Evolutionary conservation across 495 filamentous ascomycete genomes (phyloP).

Genomic region (Tuber melanosporum): DNA sequence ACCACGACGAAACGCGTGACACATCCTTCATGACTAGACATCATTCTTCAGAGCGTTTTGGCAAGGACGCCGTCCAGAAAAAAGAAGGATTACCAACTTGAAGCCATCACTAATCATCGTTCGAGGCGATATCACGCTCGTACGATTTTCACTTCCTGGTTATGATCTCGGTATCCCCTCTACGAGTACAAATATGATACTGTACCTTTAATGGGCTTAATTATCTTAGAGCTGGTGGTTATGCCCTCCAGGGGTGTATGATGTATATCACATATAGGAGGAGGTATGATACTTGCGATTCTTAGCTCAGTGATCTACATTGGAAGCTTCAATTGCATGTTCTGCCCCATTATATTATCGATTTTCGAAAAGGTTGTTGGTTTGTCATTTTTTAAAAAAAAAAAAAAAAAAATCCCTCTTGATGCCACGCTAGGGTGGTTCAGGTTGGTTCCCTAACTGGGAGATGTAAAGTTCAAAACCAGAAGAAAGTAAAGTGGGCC

Average conservation of each 20-base stretch:
- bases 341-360: too few relatives aligned
- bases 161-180: background rate
- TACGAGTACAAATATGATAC: too few relatives aligned
- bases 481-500: too few relatives aligned
- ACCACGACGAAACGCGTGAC: background rate
- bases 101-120: background rate
- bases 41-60: background rate
- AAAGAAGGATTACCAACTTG: background rate
- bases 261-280: background rate
- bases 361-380: too few relatives aligned
- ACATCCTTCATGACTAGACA: background rate
- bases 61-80: background rate
- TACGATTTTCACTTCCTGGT: background rate
- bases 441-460: too few relatives aligned
- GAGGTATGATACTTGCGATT: background rate
- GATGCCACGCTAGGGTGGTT: too few relatives aligned
- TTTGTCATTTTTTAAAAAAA: too few relatives aligned
- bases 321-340: background rate
- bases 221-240: background rate
- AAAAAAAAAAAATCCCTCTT: too few relatives aligned
- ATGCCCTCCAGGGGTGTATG: background rate
- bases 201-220: background rate
- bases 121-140: background rate
- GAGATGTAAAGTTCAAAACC: too few relatives aligned
- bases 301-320: background rate